Percentiles rank a stretch among this genome's conserved stretches.
Conservation (phyloP, 177 flowering plant genomes). For the Telopea speciosissima region DNA sequence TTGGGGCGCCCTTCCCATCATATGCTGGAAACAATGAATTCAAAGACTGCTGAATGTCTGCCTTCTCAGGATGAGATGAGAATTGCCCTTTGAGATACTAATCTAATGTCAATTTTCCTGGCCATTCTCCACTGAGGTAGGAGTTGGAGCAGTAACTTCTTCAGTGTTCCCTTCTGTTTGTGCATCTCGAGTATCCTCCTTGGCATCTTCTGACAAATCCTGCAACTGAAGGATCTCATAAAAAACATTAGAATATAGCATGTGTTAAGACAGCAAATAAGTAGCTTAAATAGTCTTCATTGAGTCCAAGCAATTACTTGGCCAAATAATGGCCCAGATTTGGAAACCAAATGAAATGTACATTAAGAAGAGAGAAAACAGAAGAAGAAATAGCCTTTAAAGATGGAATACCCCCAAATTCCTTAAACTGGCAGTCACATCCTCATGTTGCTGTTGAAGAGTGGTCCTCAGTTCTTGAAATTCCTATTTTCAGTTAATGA, state of each 20-base stretch:
- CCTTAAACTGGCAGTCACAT: slow-evolving; percentile 63
- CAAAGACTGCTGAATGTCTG: background rate
- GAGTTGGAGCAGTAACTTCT: slow-evolving; percentile 15
- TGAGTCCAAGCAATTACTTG: background rate
- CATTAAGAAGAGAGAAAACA: no score
- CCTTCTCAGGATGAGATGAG: slow-evolving; percentile 15
- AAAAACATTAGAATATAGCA: background rate
- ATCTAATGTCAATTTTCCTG: slow-evolving; percentile 25
- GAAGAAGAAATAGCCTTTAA: background rate
- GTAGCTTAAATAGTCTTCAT: background rate
- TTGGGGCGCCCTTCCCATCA: no score
- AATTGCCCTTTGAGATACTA: slow-evolving; percentile 1
- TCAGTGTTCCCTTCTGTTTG: slow-evolving; percentile 21
- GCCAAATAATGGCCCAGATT: background rate
- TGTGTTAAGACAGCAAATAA: background rate
- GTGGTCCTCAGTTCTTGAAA: slow-evolving; percentile 85
- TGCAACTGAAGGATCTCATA: slow-evolving; percentile 42
- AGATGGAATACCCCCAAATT: slow-evolving; percentile 55
- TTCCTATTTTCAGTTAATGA: slow-evolving; percentile 39
- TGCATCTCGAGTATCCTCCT: slow-evolving; percentile 16
- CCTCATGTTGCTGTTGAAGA: slow-evolving; percentile 90
- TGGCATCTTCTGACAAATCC: slow-evolving; percentile 33
- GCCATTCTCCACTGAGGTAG: slow-evolving; percentile 15
- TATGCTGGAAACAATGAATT: background rate
- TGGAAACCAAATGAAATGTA: no score